Base-by-base conservation (phyloP, 257 asterid genomes). In the Nicotiana otophora region DNA sequence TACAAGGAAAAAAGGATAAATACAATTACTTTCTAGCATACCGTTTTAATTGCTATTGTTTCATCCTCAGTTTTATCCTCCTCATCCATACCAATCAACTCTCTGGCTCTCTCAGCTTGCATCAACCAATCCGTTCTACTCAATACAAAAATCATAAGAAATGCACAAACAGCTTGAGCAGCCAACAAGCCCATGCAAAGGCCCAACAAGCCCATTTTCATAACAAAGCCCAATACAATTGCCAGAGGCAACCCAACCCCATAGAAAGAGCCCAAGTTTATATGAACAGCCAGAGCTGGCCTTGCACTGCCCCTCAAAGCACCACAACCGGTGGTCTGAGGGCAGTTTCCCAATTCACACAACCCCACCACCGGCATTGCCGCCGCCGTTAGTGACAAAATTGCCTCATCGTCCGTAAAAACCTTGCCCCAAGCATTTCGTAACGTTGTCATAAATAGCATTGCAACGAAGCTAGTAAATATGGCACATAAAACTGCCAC, bases 311-410 rank as follows among this genome's bases (percentile, higher is more conserved):
- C 98, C 86, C 94, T 86, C 74, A 92, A 84, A 63, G 88, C 91
- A 85, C 98, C 98, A 63, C 97, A 91, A 4, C 93, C 89, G 7
- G 94, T 83, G 14, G 98, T 92, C 80, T 91, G 98, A 14, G 92
- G 93, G 82, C 90, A 90, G 91, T 91, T 91, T 1, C 96, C 96
- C 48, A 94, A 88, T 87, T 93, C 98, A 58, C 97, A 91, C 62
- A 93, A 89, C 46, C 93, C 96, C 79, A 91, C 89, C 69, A 91
- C 89, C 66, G 96, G 92, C 90, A 93, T 84, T 1, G 88, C 80
- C 30, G 84, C 74, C 7, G 94, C 88, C 11, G 91, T 87, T 57
- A 93, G 68, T 7, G 63, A 67, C 34, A 86, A 46, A n/a, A 88
- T 83, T 2, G 87, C 83, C 19, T 72, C 89, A 15, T 89, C 96